Base-by-base conservation (phyloP, 768 basidiomycete genomes). In the Trametopsis cervina region DNA sequence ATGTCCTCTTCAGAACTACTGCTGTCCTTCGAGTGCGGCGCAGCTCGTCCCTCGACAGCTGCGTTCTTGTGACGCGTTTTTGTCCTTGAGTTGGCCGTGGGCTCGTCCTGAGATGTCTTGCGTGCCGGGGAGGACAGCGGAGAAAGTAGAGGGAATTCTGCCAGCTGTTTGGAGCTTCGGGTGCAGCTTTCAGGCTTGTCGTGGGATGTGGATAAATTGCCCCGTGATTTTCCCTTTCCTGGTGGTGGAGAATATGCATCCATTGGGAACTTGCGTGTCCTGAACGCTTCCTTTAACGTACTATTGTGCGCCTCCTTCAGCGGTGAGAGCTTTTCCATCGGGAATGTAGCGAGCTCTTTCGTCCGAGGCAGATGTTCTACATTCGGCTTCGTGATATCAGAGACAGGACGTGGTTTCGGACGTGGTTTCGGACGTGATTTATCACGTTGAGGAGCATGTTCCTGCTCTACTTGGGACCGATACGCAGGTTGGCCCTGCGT, bases 391-490 rank as follows among this genome's bases (percentile, higher is more conserved):
- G 47, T 35, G 10, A 42, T 5, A 1, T 29, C 6, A 25, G 44
- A 35, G 22, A 50, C 33, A 29, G 49, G 42, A 33, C 29, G 40
- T 22, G 22, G 23, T 21, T 15, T 22, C 22, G 26, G 4, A n/a
- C 29, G 36, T 6, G 35, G 18, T 39, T 39, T 37, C 25, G 40
- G 17, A 2, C n/a, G 3, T 4, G 11, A 10, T 2, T 20, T 3
- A 18, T 46, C 26, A 36, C 40, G 44, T 13, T n/a, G 12, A 1
- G 51, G 51, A 3, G 49, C n/a, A n/a, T n/a, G n/a, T n/a, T 45
- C 24, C 26, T n/a, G 4, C 17, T 22, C 4, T 44, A 42, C 47
- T 48, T 42, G 18, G 51, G 51, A 50, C 38, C 47, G 22, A 10
- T 15, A 40, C 11, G 11, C 39, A 11, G 20, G 36, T 24, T 7